Conservation (phyloP, 192 early-diverging fungal genomes). For the Mortierella antarctica region DNA sequence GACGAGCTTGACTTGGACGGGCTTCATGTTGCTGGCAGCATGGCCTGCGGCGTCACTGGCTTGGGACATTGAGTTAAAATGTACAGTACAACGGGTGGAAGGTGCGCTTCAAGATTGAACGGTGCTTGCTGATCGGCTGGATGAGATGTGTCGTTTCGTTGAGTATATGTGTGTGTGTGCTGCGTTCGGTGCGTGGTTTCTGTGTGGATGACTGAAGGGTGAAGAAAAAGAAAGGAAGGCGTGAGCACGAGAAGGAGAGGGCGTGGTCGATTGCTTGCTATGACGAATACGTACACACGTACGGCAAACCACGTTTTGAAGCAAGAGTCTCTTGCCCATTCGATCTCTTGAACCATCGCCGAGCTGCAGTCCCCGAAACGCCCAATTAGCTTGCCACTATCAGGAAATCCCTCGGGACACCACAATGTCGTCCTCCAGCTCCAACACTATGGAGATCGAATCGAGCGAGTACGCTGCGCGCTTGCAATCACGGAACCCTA, state of each 20-base stretch:
- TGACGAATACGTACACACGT: too few relatives aligned
- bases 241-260: background rate
- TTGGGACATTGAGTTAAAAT: conserved; percentile 26
- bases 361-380: background rate
- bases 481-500: background rate
- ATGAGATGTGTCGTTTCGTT: too few relatives aligned
- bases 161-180: too few relatives aligned
- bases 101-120: background rate
- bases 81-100: too few relatives aligned
- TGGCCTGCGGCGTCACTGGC: conserved; percentile 34
- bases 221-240: background rate
- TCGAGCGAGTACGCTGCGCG: conserved; percentile 64
- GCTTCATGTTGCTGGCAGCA: conserved; percentile 67
- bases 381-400: background rate
- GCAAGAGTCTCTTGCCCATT: too few relatives aligned
- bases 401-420: background rate
- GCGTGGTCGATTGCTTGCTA: background rate
- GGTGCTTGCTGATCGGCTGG: background rate
- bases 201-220: background rate
- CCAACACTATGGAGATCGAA: conserved; percentile 66
- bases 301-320: too few relatives aligned
- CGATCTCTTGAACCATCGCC: too few relatives aligned
- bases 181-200: background rate
- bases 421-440: conserved; percentile 16
- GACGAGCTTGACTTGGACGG: conserved; percentile 97